Percentiles rank a stretch among this genome's conserved stretches.
These are phyloP conservation scores for Triadica sebifera DNA, from an alignment of 345 rosid genomes.

Conservation along the genomic window DNA sequence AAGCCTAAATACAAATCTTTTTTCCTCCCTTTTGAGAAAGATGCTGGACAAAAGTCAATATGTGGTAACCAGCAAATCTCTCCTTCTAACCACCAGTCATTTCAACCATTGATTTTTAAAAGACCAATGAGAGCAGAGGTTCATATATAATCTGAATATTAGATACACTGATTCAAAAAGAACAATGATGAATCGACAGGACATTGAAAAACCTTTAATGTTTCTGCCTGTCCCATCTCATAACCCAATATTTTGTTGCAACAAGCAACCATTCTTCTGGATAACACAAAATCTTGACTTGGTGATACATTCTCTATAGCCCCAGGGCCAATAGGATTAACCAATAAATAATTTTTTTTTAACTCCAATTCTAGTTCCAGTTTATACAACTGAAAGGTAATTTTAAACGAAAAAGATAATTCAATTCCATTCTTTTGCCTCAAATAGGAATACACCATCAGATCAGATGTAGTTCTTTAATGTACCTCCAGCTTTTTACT, in stretches of 20 bases:
- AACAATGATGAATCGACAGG: not conserved
- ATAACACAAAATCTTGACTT: not conserved
- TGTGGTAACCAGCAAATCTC: not conserved
- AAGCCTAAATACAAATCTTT: not conserved
- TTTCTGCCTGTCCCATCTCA: not conserved
- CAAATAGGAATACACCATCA: not conserved
- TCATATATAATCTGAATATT: not conserved
- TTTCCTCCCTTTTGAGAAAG: not conserved
- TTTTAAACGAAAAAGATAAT: slow-evolving; percentile 6
- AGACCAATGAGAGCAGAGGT: not conserved
- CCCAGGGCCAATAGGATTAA: not conserved
- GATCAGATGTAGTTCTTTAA: not conserved
- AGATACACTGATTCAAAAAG: not conserved
- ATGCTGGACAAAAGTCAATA: not conserved
- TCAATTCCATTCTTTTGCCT: not conserved
- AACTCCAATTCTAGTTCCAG: not conserved
- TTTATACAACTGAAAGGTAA: not conserved
- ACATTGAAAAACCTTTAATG: not conserved
- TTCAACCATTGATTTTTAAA: not conserved
- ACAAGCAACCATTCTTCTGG: not conserved
- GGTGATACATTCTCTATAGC: not conserved
- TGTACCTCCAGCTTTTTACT: not conserved
- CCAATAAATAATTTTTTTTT: not conserved
- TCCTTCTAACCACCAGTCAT: not conserved
- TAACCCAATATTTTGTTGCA: not conserved